phyloP scores from a whole-genome alignment of 805 yeast genomes.

The Pichia occidentalis region DNA sequence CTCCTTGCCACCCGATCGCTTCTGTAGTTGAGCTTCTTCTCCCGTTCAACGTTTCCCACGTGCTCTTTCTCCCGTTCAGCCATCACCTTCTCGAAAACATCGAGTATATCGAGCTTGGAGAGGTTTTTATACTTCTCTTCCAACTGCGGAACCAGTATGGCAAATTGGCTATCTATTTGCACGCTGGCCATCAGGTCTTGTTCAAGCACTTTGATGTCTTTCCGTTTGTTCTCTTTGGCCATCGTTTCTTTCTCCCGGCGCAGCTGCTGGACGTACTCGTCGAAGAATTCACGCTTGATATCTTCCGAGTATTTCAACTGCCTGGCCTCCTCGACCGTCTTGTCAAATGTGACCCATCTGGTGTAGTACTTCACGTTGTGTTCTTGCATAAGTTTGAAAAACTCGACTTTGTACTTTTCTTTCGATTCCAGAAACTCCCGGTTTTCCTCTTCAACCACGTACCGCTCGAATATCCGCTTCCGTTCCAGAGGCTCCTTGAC shows the following conservation, averaged over 20 bases:
- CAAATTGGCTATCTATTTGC: slow-evolving; percentile 3
- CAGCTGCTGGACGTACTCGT: slow-evolving; percentile 40
- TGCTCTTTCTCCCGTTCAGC: slow-evolving; percentile 27
- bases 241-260: slow-evolving; percentile 28
- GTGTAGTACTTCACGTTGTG: slow-evolving; percentile 47
- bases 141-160: neutral
- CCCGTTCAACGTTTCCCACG: slow-evolving; percentile 24
- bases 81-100: slow-evolving; percentile 36
- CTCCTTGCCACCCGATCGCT: slow-evolving; percentile 63
- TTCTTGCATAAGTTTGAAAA: slow-evolving; percentile 38
- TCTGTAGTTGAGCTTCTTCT: slow-evolving; percentile 40
- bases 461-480: slow-evolving; percentile 58
- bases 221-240: slow-evolving; percentile 29
- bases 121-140: slow-evolving; percentile 47
- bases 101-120: slow-evolving; percentile 53
- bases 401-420: slow-evolving; percentile 51
- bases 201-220: slow-evolving; percentile 48
- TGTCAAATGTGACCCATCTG: slow-evolving; percentile 59
- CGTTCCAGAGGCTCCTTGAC: slow-evolving; percentile 55
- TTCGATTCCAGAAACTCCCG: slow-evolving; percentile 47
- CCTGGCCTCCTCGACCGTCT: slow-evolving; percentile 66
- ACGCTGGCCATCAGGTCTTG: slow-evolving; percentile 34
- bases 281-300: slow-evolving; percentile 49
- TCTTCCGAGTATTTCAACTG: slow-evolving; percentile 54
- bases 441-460: slow-evolving; percentile 42